Evolutionary conservation across 495 filamentous ascomycete genomes (phyloP), one percentile per base, ranked within the genome.

Genomic region (Aspergillus ellipticus): DNA sequence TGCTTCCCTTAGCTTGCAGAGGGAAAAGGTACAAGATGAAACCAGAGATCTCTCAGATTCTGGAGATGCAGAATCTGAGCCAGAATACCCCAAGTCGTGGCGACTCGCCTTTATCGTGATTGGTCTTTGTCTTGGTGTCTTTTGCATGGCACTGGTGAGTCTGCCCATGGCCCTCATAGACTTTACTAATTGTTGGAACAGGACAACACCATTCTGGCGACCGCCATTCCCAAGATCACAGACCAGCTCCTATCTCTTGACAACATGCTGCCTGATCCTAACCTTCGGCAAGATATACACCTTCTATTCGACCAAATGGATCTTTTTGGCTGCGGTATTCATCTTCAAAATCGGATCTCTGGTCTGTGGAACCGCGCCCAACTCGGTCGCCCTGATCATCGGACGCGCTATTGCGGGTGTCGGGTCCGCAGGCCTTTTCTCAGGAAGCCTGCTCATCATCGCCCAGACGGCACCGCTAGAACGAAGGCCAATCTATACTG

Each of bases 341-440:
- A 69, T 96, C 59, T 96, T 97, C 69, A 91, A 96, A 62, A 45
- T 95, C 11, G 92, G 93, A n/a, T 89, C 84, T n/a, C 70, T 91
- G 37, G 73, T 96, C 57, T 96, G 91, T 67, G 92, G 82, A 22
- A 81, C 84, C 1, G 87, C 92, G 1, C 87, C 89, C 0, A 88
- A 72, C 51, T 92, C 88, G 1, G 74, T 83, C 0, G 82, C 83
- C 4, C 76, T 97, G 28, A 96, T 96, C 58, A 68, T 93, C 54
- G 92, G 93, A 10, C 85, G 93, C 24, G 91, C 92, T 11, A 76
- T 96, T 43, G 88, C 91, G 19, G 92, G 92, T 20, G 57, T 96
- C n/a, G 92, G 92, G 17, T 79, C 82, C 4, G 89, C 92, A 0
- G 92, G 89, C 35, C 82, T 96, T 51, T 94, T 91, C 66, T 86